Conservation (phyloP, 2,329 filamentous ascomycete genomes). For the Blumeriella jaapii region DNA sequence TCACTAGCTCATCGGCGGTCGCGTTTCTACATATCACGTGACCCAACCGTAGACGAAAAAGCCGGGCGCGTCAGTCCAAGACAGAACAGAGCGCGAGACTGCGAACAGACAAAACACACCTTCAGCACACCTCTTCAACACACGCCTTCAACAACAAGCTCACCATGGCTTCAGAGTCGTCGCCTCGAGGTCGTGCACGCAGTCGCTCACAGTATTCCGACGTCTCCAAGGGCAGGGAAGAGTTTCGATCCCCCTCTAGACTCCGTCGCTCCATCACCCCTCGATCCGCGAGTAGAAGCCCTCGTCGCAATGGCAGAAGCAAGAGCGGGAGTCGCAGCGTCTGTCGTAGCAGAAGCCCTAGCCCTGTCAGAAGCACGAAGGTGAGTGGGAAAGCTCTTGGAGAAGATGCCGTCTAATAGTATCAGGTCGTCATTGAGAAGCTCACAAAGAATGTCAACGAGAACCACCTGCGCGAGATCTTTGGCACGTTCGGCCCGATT, state of each 20-base stretch:
- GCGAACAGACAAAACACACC: no score
- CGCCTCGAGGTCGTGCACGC: slow-evolving; percentile 19
- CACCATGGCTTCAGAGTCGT: slow-evolving; percentile 21
- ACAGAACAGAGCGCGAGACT: no score
- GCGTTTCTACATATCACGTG: no score
- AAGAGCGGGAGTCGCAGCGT: slow-evolving; percentile 25
- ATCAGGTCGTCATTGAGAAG: slow-evolving; percentile 86
- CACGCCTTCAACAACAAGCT: no score
- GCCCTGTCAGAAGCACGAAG: slow-evolving; percentile 41
- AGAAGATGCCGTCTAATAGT: slow-evolving; percentile 11
- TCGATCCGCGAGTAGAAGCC: slow-evolving; percentile 20
- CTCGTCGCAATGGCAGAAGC: slow-evolving; percentile 23
- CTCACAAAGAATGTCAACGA: slow-evolving; percentile 92
- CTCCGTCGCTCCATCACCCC: slow-evolving; percentile 24
- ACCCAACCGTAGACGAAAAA: no score
- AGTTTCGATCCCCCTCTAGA: slow-evolving; percentile 19
- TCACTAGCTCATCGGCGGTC: no score
- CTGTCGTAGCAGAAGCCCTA: slow-evolving; percentile 23
- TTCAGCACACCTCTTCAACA: no score
- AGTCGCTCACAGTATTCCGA: slow-evolving; percentile 25
- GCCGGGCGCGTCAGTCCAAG: no score
- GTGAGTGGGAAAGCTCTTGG: slow-evolving; percentile 23
- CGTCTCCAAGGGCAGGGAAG: slow-evolving; percentile 13
- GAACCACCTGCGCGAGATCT: slow-evolving; percentile 81
- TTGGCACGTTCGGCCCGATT: slow-evolving; percentile 77